Percentiles rank a stretch among this genome's conserved stretches.
phyloP scores from a whole-genome alignment of 257 asterid genomes.

The Vinca minor region DNA sequence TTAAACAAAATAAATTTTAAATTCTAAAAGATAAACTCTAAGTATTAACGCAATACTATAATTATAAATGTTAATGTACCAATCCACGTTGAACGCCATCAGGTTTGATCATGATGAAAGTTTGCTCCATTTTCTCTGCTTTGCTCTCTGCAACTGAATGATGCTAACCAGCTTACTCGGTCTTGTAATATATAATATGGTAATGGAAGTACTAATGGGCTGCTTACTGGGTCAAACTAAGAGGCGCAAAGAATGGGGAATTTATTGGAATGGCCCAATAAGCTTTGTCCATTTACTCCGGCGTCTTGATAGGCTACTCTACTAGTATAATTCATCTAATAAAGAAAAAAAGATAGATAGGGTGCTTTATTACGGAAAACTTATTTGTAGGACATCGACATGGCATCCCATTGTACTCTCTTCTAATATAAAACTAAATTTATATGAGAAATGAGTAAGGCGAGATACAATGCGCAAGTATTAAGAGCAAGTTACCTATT shows the following conservation, averaged over 20 bases:
- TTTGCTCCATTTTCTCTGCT: constrained; percentile 62
- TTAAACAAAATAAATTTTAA: too few relatives aligned
- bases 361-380: too few relatives aligned
- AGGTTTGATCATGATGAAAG: constrained; percentile 98
- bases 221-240: not conserved
- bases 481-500: too few relatives aligned
- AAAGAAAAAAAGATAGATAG: too few relatives aligned
- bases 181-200: not conserved
- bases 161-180: not conserved
- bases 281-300: not conserved
- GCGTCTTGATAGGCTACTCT: too few relatives aligned
- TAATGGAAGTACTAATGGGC: not conserved
- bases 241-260: not conserved
- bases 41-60: not conserved
- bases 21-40: too few relatives aligned
- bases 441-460: too few relatives aligned
- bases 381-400: too few relatives aligned
- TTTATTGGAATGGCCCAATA: not conserved
- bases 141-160: not conserved
- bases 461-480: too few relatives aligned
- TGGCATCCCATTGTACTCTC: too few relatives aligned
- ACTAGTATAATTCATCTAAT: too few relatives aligned
- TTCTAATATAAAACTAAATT: too few relatives aligned
- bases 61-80: constrained; percentile 47
- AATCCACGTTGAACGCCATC: constrained; percentile 97